These are phyloP conservation scores for Mortierella sp. DNA, from an alignment of 371 early-diverging fungal genomes.

Conservation along the genomic window DNA sequence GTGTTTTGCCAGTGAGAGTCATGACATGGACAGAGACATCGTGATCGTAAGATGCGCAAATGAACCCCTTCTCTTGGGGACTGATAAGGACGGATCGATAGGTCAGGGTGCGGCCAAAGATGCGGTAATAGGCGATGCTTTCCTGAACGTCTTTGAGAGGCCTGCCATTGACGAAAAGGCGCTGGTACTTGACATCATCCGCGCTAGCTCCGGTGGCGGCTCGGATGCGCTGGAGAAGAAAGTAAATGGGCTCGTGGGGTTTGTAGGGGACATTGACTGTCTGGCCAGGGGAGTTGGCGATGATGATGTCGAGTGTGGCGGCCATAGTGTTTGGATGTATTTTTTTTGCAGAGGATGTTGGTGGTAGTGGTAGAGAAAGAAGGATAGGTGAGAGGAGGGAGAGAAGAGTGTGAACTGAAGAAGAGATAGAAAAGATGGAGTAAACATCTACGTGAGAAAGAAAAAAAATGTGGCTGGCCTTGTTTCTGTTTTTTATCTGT, in stretches of 20 bases:
- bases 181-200: neutral
- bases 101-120: constrained; percentile 21
- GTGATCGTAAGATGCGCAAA: too few relatives aligned
- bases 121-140: constrained; percentile 18
- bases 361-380: too few relatives aligned
- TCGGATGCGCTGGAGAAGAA: constrained; percentile 13
- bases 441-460: too few relatives aligned
- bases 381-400: too few relatives aligned
- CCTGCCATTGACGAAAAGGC: constrained; percentile 15
- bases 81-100: too few relatives aligned
- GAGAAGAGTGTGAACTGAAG: too few relatives aligned
- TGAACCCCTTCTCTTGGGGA: too few relatives aligned
- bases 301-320: constrained; percentile 12
- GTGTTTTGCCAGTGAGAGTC: neutral
- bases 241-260: constrained; percentile 21
- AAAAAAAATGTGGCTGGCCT: too few relatives aligned
- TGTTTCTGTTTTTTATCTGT: too few relatives aligned
- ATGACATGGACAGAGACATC: neutral
- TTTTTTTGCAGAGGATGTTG: too few relatives aligned
- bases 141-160: constrained; percentile 4
- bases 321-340: too few relatives aligned
- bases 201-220: neutral
- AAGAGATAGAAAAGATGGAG: too few relatives aligned
- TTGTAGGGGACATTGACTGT: constrained; percentile 17
- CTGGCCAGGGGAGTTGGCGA: constrained; percentile 7